Conservation (phyloP, 2,329 filamentous ascomycete genomes). For the Gnomoniopsis sp. region DNA sequence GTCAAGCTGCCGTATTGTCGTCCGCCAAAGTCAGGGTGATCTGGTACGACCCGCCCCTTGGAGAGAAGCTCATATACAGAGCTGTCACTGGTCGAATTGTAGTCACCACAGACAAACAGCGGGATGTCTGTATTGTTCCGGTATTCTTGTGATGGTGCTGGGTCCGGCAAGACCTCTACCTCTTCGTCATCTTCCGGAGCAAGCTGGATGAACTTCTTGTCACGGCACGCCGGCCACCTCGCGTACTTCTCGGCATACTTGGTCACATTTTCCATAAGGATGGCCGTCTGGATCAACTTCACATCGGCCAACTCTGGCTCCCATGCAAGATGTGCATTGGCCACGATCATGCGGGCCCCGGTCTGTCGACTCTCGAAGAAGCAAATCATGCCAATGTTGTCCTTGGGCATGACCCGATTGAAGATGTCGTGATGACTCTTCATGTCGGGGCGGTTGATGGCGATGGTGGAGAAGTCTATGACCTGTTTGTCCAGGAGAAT, state of each 20-base stretch:
- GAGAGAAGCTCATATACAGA: slow-evolving; percentile 89
- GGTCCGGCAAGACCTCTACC: slow-evolving; percentile 57
- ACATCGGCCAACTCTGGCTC: slow-evolving; percentile 88
- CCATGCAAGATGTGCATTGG: slow-evolving; percentile 95
- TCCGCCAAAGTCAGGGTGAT: slow-evolving; percentile 75
- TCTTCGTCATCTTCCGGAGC: slow-evolving; percentile 43
- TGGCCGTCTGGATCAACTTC: slow-evolving; percentile 93
- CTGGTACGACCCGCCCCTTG: slow-evolving; percentile 71
- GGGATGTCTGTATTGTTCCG: slow-evolving; percentile 83
- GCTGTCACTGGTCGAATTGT: slow-evolving; percentile 85
- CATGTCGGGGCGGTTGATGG: slow-evolving; percentile 93
- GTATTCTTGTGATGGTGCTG: slow-evolving; percentile 83
- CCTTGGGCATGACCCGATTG: slow-evolving; percentile 97
- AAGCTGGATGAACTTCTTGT: slow-evolving; percentile 64
- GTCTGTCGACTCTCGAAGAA: slow-evolving; percentile 92
- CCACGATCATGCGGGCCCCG: slow-evolving; percentile 86
- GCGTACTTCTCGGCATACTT: slow-evolving; percentile 84
- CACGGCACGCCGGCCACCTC: slow-evolving; percentile 73
- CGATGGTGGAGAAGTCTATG: slow-evolving; percentile 86
- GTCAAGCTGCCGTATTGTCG: slow-evolving; percentile 93
- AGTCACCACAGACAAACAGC: slow-evolving; percentile 87
- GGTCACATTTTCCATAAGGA: slow-evolving; percentile 87
- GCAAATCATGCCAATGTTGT: slow-evolving; percentile 89
- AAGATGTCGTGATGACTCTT: slow-evolving; percentile 97
- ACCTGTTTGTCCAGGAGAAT: slow-evolving; percentile 91